A percentile compares a stretch with the other conserved stretches of the same genome.
phyloP scores from a whole-genome alignment of 2,329 filamentous ascomycete genomes.

The Aschersonia sp. region DNA sequence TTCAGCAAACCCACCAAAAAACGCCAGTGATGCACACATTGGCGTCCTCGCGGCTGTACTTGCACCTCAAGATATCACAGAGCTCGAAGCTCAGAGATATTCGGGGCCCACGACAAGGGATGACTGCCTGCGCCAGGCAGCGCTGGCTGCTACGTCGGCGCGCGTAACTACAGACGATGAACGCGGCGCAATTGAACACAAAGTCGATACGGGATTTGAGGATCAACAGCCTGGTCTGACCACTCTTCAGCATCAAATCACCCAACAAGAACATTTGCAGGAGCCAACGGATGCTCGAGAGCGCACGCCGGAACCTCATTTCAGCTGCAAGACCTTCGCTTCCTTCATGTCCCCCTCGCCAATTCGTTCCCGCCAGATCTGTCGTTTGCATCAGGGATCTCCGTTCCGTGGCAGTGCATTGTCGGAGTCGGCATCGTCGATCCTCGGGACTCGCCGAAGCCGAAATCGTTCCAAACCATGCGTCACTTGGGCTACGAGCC shows the following conservation, averaged over 20 bases:
- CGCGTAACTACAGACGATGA: not conserved
- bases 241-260: not conserved
- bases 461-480: not conserved
- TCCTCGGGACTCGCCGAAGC: conserved; percentile 15
- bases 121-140: not conserved
- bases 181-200: too few species aligned
- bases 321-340: conserved; percentile 36
- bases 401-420: too few species aligned
- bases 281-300: not conserved
- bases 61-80: not conserved
- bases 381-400: not conserved
- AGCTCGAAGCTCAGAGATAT: not conserved
- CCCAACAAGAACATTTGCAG: not conserved
- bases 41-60: too few species aligned
- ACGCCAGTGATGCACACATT: too few species aligned
- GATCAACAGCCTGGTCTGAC: not conserved
- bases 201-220: not conserved
- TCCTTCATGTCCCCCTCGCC: conserved; percentile 37
- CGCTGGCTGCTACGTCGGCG: not conserved
- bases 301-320: conserved; percentile 29
- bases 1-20: too few species aligned
- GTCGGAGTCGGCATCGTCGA: conserved; percentile 12
- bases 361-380: conserved; percentile 8
- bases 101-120: not conserved
- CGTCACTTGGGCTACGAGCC: conserved; percentile 3